Evolutionary conservation across 495 filamentous ascomycete species (phyloP), one percentile per base, ranked within the genome.

Genomic region (Glarea lozoyensis): DNA sequence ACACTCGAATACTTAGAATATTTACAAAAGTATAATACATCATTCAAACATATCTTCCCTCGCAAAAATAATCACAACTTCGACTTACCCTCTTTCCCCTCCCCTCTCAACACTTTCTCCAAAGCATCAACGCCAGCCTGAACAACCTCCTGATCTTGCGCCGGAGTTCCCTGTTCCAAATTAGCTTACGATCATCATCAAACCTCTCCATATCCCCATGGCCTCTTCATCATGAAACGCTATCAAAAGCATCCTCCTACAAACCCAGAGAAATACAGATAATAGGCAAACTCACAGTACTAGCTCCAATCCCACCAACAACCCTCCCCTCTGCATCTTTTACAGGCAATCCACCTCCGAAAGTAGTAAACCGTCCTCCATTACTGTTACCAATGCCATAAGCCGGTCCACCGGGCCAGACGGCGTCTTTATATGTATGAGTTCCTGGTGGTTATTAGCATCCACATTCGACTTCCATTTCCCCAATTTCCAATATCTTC

Each of bases 281-380:
- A 21, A 17, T 23, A 38, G 12, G 12, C 17, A 24, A 29, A 11
- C 24, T 40, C 18, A 38, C 25, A 29, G 47, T 48, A 30, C 48
- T 50, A 18, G 41, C 50, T 4, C 47, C 45, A 43, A 56, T 56
- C 2, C 52, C 44, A 3, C 56, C 53, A 42, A 57, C 33, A 1
- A 54, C 54, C 29, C 49, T 48, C n/a, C 53, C 50, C 17, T 43
- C 53, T 18, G 40, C 41, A 46, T 54, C 49, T 27, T 43, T 7
- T 44, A 59, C 46, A 10, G 54, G 53, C 27, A 57, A 32, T 11
- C 50, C 54, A 21, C 53, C 50, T 11, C 48, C 56, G 37, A 53
- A 50, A 7, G 50, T 50, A 27, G 40, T 57, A 37, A 56, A 59
- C 33, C 56, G 31, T 10, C 54, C 56, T 36, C 50, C 46, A 39